A percentile compares a stretch with the other conserved stretches of the same genome.
Evolutionary conservation across 1,139 yeast genomes (phyloP).

Genomic region (Groenewaldozyma sp.): DNA sequence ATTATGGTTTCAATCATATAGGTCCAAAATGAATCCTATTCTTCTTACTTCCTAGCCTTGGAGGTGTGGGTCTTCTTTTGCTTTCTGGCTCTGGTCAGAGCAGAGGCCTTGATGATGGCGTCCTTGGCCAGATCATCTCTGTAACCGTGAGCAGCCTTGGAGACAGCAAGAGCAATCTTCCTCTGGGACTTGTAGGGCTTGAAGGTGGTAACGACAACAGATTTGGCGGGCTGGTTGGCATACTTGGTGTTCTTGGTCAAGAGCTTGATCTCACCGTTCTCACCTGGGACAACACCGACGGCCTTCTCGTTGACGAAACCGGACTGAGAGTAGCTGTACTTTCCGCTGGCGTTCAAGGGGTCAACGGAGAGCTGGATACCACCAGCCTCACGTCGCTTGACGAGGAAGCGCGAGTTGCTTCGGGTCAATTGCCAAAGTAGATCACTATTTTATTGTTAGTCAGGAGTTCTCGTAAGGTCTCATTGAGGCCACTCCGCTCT

Average conservation of each 20-base stretch:
- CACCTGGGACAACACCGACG: slow-evolving; percentile 33
- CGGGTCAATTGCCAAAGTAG: slow-evolving; percentile 44
- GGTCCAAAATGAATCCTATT: no score
- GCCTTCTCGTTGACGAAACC: slow-evolving; percentile 43
- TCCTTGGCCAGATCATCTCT: slow-evolving; percentile 39
- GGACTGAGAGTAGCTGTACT: slow-evolving; percentile 37
- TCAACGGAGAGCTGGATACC: slow-evolving; percentile 39
- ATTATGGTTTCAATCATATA: no score
- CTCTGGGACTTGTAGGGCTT: slow-evolving; percentile 36
- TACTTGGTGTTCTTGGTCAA: slow-evolving; percentile 35
- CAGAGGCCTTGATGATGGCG: slow-evolving; percentile 39
- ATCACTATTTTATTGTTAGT: slow-evolving; percentile 28
- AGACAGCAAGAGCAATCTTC: slow-evolving; percentile 36
- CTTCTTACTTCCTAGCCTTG: slow-evolving; percentile 8
- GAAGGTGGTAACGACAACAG: slow-evolving; percentile 32
- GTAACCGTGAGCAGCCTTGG: slow-evolving; percentile 39
- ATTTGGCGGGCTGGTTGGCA: slow-evolving; percentile 37
- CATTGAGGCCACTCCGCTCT: no score
- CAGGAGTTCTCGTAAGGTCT: background rate
- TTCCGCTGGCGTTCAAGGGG: slow-evolving; percentile 40
- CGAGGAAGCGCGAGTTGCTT: slow-evolving; percentile 37
- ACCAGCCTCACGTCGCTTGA: slow-evolving; percentile 35
- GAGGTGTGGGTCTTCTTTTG: slow-evolving; percentile 31
- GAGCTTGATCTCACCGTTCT: slow-evolving; percentile 34
- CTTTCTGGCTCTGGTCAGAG: slow-evolving; percentile 33